Evolutionary conservation across 495 filamentous ascomycete species (phyloP).

Genomic region (Rostrohypoxylon terebratum): DNA sequence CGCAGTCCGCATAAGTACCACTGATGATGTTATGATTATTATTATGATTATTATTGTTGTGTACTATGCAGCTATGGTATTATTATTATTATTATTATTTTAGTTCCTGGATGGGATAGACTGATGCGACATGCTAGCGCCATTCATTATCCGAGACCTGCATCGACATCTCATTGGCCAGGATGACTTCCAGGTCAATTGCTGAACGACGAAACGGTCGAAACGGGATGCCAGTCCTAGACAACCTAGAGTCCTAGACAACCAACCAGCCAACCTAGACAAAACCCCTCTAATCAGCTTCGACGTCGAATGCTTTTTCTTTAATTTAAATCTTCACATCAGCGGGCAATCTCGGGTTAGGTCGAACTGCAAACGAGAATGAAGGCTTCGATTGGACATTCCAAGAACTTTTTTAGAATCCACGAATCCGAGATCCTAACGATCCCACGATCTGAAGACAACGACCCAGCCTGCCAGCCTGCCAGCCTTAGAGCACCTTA

Average conservation of each 20-base stretch:
- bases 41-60: conserved; percentile 27
- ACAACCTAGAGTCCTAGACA: conserved; percentile 20
- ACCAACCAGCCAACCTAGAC: not conserved
- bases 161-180: conserved; percentile 27
- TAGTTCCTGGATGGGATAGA: conserved; percentile 26
- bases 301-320: conserved; percentile 13
- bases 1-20: conserved; percentile 26
- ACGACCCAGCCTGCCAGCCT: conserved; percentile 23
- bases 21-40: conserved; percentile 33
- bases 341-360: conserved; percentile 4
- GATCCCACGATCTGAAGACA: not conserved
- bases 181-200: not conserved
- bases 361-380: conserved; percentile 1
- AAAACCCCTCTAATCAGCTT: not conserved
- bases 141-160: conserved; percentile 43
- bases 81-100: conserved; percentile 28
- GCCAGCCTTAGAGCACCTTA: too few relatives aligned
- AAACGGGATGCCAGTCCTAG: conserved; percentile 35
- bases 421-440: not conserved
- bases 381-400: conserved; percentile 8
- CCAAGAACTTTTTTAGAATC: not conserved
- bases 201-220: conserved; percentile 38
- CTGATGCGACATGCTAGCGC: conserved; percentile 37
- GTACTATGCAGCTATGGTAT: conserved; percentile 2
- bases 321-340: conserved; percentile 20